Percentiles rank a stretch among this genome's conserved stretches.
Evolutionary conservation across 1,284 basidiomycete genomes (phyloP).

Genomic region (Hemileia vastatrix): DNA sequence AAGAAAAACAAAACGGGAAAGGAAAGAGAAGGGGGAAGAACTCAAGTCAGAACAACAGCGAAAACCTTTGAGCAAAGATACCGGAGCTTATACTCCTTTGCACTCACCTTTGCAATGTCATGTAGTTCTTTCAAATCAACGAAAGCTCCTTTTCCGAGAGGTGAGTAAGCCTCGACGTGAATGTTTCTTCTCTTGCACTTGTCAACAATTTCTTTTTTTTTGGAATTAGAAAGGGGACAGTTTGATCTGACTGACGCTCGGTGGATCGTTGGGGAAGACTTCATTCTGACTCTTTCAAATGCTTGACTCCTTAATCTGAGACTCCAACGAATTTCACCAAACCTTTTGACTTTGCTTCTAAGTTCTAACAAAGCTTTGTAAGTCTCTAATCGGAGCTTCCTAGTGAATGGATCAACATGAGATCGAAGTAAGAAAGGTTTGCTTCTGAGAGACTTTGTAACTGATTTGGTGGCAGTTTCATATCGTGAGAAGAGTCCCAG

Average conservation of each 20-base stretch:
- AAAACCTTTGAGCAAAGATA: too few species aligned
- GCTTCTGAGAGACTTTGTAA: background rate
- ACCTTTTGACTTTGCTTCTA: conserved; percentile 16
- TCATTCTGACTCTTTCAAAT: conserved; percentile 26
- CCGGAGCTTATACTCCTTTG: too few species aligned
- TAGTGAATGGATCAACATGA: conserved; percentile 25
- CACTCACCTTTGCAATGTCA: too few species aligned
- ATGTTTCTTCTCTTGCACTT: too few species aligned
- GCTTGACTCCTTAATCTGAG: conserved; percentile 26
- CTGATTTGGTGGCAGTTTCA: background rate
- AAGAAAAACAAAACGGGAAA: too few species aligned
- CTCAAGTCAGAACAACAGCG: too few species aligned
- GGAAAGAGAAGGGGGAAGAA: too few species aligned
- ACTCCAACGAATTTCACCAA: conserved; percentile 26
- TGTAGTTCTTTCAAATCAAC: too few species aligned
- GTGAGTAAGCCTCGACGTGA: too few species aligned
- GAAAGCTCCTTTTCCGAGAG: conserved; percentile 25
- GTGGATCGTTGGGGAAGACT: background rate
- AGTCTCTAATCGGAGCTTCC: conserved; percentile 26
- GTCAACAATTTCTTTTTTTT: too few species aligned
- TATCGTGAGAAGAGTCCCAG: background rate
- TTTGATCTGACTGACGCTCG: background rate
- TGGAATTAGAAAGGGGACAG: too few species aligned
- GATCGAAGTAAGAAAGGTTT: conserved; percentile 24
- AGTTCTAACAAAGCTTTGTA: conserved; percentile 23